Base-by-base conservation (phyloP, 2,329 filamentous ascomycete species). In the Capronia epimyces region DNA sequence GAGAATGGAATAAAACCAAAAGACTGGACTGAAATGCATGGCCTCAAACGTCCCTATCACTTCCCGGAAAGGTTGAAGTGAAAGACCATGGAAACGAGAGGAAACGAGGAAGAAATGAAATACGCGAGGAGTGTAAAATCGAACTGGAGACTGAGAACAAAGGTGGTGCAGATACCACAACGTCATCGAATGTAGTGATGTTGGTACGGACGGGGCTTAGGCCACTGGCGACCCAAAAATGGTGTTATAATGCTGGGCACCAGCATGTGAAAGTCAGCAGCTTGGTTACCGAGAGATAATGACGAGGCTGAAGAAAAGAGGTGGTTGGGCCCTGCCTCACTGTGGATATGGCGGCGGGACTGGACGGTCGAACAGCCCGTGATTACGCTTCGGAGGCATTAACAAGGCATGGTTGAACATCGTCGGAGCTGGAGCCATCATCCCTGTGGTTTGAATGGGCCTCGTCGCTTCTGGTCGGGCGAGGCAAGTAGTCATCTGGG, bases 1-100 rank as follows among this genome's bases (percentile, higher is more conserved):
- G 29, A 82, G 66, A 24, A 87, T 49, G 55, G 82, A 75, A 66
- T 83, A 89, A 44, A 84, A 50, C 60, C 83, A 82, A 22, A 81
- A 49, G 9, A 55, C 29, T 7, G 52, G 52, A 34, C 41, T 49
- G 44, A 55, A 52, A 25, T 44, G 27, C 52, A 55, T 55, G 27
- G 15, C 24, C 21, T 5, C 8, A 15, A 16, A 18, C 32, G 41
- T 20, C 16, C 8, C 21, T n/a, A n/a, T n/a, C n/a, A n/a, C n/a
- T n/a, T n/a, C n/a, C n/a, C n/a, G n/a, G n/a, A n/a, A n/a, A n/a
- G n/a, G n/a, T n/a, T n/a, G n/a, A n/a, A n/a, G n/a, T n/a, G n/a
- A n/a, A n/a, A n/a, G n/a, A n/a, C n/a, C n/a, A n/a, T n/a, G n/a
- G n/a, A n/a, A n/a, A n/a, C n/a, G n/a, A n/a, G n/a, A n/a, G n/a